Evolutionary conservation across 2,329 filamentous ascomycete species (phyloP).

Genomic region (Fusarium armeniacum): DNA sequence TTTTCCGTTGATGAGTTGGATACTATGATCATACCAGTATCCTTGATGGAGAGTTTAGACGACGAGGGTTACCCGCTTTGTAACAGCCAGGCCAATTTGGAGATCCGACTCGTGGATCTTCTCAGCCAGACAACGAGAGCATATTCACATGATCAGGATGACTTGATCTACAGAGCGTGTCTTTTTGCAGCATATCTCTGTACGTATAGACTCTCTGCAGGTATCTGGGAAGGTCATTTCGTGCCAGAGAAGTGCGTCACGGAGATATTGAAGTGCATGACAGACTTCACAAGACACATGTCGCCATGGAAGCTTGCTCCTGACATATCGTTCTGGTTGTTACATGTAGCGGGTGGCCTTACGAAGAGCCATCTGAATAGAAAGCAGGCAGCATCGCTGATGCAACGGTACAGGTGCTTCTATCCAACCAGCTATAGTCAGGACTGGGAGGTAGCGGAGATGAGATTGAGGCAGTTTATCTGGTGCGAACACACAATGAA

Average conservation of each 20-base stretch:
- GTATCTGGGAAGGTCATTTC: conserved; percentile 9
- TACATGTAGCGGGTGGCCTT: conserved; percentile 1
- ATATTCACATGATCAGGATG: background rate
- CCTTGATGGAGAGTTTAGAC: conserved; percentile 16
- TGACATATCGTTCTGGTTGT: background rate
- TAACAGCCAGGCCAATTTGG: conserved; percentile 17
- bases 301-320: conserved; percentile 15
- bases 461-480: background rate
- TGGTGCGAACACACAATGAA: conserved; percentile 8
- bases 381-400: accelerated
- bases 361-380: background rate
- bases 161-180: conserved; percentile 4
- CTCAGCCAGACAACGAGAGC: background rate
- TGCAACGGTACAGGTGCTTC: conserved; percentile 2
- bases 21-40: accelerated
- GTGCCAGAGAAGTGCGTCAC: background rate
- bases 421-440: background rate
- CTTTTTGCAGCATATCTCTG: conserved; percentile 24
- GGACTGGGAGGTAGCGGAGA: conserved; percentile 4
- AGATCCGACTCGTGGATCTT: conserved; percentile 14
- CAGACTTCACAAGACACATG: background rate
- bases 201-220: conserved; percentile 17
- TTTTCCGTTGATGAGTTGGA: accelerated
- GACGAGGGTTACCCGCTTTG: conserved; percentile 9
- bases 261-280: background rate